These are phyloP conservation scores for Choiromyces venosus DNA, from an alignment of 495 filamentous ascomycete species.

Conservation along the genomic window DNA sequence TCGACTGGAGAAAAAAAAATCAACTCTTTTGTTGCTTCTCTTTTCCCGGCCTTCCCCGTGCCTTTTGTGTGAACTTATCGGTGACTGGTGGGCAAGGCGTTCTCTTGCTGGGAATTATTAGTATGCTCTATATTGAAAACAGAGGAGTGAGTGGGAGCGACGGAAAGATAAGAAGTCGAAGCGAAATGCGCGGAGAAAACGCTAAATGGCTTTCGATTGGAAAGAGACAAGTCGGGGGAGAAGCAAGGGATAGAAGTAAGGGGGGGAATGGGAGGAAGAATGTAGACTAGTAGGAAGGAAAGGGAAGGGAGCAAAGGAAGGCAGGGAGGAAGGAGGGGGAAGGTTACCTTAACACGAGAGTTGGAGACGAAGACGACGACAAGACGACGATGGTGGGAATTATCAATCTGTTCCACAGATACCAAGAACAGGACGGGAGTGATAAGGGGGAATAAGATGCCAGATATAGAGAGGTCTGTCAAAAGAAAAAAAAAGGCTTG, in stretches of 20 bases:
- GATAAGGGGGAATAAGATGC: conserved; percentile 4
- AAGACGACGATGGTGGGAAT: background rate
- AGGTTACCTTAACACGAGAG: conserved; percentile 4
- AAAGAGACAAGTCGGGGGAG: conserved; percentile 1
- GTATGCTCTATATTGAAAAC: conserved; percentile 16
- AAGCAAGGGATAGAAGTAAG: background rate
- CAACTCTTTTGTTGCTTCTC: background rate
- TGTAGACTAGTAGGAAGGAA: background rate
- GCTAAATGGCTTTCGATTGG: background rate
- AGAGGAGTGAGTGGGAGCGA: conserved; percentile 1
- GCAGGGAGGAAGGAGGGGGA: conserved; percentile 4
- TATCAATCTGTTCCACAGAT: conserved; percentile 8
- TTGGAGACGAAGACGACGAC: background rate
- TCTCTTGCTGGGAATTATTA: background rate
- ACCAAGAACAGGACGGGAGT: background rate
- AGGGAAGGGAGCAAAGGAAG: conserved; percentile 4
- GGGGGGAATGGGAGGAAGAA: background rate
- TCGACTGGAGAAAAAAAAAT: background rate
- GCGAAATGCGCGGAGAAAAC: background rate
- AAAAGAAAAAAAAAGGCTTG: conserved; percentile 2
- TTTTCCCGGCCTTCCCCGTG: background rate
- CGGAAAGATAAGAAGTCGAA: background rate
- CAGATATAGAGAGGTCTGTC: background rate
- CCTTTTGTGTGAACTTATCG: background rate
- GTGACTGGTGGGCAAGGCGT: background rate